Evolutionary conservation across 495 filamentous ascomycete genomes (phyloP).

Genomic region (Rostrohypoxylon terebratum): DNA sequence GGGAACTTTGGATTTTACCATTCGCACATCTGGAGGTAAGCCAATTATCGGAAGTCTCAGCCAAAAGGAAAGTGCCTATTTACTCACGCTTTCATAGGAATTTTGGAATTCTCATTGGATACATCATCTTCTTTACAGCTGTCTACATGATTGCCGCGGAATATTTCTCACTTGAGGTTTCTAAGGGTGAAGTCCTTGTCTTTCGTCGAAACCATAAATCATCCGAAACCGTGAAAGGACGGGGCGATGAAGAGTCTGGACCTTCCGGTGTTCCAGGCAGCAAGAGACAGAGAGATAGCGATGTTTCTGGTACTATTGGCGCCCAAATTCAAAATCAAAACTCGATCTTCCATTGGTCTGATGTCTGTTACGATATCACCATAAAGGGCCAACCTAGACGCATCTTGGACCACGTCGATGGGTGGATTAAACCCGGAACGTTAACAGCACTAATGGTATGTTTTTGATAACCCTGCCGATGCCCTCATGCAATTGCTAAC

Average conservation of each 20-base stretch:
- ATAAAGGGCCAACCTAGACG: constrained; percentile 77
- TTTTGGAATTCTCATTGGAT: constrained; percentile 80
- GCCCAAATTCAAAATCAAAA: constrained; percentile 62
- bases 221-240: constrained; percentile 17
- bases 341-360: constrained; percentile 82
- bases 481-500: neutral
- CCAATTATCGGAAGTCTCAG: neutral
- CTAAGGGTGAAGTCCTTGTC: constrained; percentile 89
- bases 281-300: constrained; percentile 60
- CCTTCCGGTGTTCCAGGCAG: constrained; percentile 56
- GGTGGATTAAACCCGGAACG: constrained; percentile 91
- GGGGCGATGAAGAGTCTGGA: constrained; percentile 52
- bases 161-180: constrained; percentile 76
- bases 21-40: constrained; percentile 72
- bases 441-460: constrained; percentile 86
- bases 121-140: constrained; percentile 72
- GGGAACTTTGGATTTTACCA: constrained; percentile 69
- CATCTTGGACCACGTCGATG: constrained; percentile 85
- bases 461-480: constrained; percentile 46
- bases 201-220: constrained; percentile 59
- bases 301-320: constrained; percentile 48
- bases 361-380: constrained; percentile 88
- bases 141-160: constrained; percentile 79
- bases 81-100: constrained; percentile 68
- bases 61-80: neutral